Conservation (phyloP, 331 rosid species). For the Saraca asoca region DNA sequence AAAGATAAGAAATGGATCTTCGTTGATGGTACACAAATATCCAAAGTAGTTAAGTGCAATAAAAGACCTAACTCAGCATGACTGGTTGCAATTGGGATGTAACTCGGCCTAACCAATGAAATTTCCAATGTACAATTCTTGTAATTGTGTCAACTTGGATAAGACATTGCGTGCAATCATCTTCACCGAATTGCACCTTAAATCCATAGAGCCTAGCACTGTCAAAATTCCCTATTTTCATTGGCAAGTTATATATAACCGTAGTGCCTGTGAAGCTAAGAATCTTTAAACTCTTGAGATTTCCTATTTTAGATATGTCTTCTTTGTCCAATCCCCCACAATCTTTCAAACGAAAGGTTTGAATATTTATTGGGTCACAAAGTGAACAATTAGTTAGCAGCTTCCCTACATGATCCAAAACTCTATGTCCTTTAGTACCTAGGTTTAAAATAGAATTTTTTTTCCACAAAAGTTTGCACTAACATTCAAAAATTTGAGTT, state of each 20-base stretch:
- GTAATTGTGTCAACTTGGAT: not conserved
- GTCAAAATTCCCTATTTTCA: not conserved
- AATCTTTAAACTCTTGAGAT: conserved; percentile 2
- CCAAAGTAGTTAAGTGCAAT: too few species aligned
- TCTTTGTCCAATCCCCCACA: not conserved
- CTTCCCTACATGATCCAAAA: not conserved
- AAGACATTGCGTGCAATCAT: not conserved
- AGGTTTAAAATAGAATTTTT: too few species aligned
- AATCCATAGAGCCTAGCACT: conserved; percentile 11
- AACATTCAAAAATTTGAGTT: not conserved
- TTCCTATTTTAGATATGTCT: not conserved
- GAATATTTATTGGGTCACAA: not conserved
- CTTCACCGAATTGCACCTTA: not conserved
- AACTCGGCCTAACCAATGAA: too few species aligned
- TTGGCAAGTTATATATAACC: not conserved
- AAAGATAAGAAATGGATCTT: too few species aligned
- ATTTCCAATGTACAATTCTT: conserved; percentile 16
- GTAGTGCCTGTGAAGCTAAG: not conserved
- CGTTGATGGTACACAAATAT: too few species aligned
- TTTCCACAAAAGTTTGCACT: too few species aligned
- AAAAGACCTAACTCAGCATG: too few species aligned
- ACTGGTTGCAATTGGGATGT: too few species aligned
- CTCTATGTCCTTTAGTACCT: not conserved
- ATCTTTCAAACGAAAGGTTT: not conserved
- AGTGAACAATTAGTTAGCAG: not conserved